These are phyloP conservation scores for Umbelopsis sp. DNA, from an alignment of 192 early-diverging fungal species.

Conservation along the genomic window DNA sequence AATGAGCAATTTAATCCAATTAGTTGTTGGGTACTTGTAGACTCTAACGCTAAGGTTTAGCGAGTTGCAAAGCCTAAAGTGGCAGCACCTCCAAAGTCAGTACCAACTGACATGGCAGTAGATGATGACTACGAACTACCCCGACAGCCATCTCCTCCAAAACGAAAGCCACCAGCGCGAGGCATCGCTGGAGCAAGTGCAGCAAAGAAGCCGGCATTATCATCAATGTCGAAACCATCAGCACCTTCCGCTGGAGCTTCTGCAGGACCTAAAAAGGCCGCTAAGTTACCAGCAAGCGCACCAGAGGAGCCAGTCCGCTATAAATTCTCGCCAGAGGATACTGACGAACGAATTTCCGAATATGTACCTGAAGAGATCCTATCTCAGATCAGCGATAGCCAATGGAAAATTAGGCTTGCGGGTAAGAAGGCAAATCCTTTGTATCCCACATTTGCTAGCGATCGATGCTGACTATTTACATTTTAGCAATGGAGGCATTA, in stretches of 20 bases:
- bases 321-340: conserved; percentile 74
- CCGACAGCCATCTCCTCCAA: conserved; percentile 32
- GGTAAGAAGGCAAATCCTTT: conserved; percentile 37
- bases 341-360: conserved; percentile 64
- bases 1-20: background rate
- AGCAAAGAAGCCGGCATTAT: conserved; percentile 40
- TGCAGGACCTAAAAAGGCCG: conserved; percentile 38
- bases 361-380: conserved; percentile 63
- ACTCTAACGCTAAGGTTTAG: background rate
- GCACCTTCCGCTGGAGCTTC: conserved; percentile 26
- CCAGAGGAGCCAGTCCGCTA: conserved; percentile 65
- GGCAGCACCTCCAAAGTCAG: conserved; percentile 16
- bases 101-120: conserved; percentile 38
- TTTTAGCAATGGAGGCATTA: conserved; percentile 69
- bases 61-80: conserved; percentile 30
- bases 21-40: no score
- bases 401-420: conserved; percentile 90
- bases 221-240: conserved; percentile 25
- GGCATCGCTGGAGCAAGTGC: conserved; percentile 33
- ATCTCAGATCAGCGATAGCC: conserved; percentile 62
- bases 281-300: conserved; percentile 42
- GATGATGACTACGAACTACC: conserved; percentile 25
- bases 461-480: conserved; percentile 16
- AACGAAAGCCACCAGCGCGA: conserved; percentile 35
- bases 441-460: background rate